Evolutionary conservation across 441 rosid genomes (phyloP).

Genomic region (Euphorbia schlechtendalii): DNA sequence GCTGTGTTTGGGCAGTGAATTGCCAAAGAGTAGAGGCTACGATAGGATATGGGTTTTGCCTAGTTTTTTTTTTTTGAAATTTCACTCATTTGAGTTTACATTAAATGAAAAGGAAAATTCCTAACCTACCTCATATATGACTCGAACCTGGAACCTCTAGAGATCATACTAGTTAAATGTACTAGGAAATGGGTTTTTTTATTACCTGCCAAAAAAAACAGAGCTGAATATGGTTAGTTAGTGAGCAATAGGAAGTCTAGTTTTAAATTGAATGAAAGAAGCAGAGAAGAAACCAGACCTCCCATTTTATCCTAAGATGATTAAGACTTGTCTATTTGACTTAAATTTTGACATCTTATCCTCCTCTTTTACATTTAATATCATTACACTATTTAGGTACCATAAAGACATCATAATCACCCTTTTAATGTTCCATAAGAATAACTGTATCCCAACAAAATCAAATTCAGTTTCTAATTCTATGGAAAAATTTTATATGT

Average conservation of each 20-base stretch:
- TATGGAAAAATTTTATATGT: too few species aligned
- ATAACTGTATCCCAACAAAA: too few species aligned
- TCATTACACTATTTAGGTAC: too few species aligned
- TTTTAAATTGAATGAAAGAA: background rate
- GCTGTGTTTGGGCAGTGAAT: slow-evolving; percentile 5
- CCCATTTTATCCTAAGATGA: slow-evolving; percentile 39
- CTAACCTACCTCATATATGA: too few species aligned
- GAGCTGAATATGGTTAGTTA: background rate
- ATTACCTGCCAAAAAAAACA: background rate
- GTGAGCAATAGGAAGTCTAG: background rate
- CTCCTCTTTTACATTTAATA: background rate
- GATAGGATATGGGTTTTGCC: slow-evolving; percentile 2
- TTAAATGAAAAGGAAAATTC: too few species aligned
- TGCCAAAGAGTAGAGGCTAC: slow-evolving; percentile 5
- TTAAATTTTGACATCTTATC: slow-evolving; percentile 33
- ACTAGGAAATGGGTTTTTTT: background rate
- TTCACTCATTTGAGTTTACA: too few species aligned
- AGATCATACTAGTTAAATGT: too few species aligned
- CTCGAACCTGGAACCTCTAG: too few species aligned
- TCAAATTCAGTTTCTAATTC: too few species aligned
- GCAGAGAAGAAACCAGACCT: slow-evolving; percentile 8
- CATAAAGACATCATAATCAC: too few species aligned
- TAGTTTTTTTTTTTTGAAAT: too few species aligned
- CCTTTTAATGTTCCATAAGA: too few species aligned
- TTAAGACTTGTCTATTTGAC: slow-evolving; percentile 31